Base-by-base conservation (phyloP, 345 rosid genomes). In the Hypericum perforatum region DNA sequence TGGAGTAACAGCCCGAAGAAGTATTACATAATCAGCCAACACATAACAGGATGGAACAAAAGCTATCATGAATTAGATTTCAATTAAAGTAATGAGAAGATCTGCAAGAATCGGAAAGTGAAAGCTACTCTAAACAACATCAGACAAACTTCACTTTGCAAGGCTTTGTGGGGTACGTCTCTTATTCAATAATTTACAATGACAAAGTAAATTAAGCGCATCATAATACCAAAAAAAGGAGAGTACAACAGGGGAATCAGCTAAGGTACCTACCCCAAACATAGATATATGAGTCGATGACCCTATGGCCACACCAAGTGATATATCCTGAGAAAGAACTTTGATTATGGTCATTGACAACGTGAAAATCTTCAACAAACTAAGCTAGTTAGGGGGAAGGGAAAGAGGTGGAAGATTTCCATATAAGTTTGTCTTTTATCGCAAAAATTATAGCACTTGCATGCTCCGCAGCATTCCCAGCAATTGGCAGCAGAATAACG, bases 401-500 rank as follows among this genome's bases (percentile, higher is more conserved):
- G 32, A 22, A 22, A 22, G 32, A 22, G 1, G 32, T 22, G 32
- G 32, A 22, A 46, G 39, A 52, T 32, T 52, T 5, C 48, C 78
- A 45, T 80, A 91, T 96, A 60, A 91, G 90, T 73, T 91, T 91
- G 69, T 87, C 90, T 74, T 91, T 87, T 92, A 87, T 85, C 39
- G 96, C 98, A 60, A 91, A 87, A 89, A 87, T 87, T 45, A 91
- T 79, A 12, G 98, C 94, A 56, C 98, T 82, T 13, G 96, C 86
- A 64, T 87, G 98, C 76, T 91, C 98, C 0, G 96, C 96, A 11
- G 98, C 98, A 62, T 91, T 91, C 49, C 98, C 98, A 41, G 87
- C 95, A 56, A 90, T 87, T 41, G 98, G 98, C 61, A 91, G 98
- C 74, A 91, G 68, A 67, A 87, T 87, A 42, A 91, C 95, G 60